phyloP scores from a whole-genome alignment of 768 basidiomycete genomes.

The Fistulinella prunicolor region DNA sequence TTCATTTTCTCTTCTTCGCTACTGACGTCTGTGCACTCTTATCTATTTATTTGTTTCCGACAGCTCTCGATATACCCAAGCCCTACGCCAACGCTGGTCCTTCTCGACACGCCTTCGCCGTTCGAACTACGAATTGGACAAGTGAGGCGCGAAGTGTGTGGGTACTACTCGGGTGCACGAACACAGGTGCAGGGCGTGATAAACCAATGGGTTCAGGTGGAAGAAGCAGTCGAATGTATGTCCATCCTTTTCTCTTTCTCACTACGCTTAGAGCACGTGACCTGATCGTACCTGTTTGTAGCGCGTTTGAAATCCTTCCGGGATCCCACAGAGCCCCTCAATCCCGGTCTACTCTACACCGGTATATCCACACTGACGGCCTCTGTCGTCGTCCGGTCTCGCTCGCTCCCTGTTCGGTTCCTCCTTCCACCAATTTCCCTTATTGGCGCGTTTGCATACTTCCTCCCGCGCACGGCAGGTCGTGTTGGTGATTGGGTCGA shows the following conservation, averaged over 20 bases:
- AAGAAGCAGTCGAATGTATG: conserved; percentile 83
- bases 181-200: conserved; percentile 69
- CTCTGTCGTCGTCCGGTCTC: conserved; percentile 81
- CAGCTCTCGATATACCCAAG: conserved; percentile 85
- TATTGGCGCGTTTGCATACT: conserved; percentile 67
- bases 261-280: not conserved
- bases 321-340: conserved; percentile 76
- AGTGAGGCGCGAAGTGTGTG: conserved; percentile 58
- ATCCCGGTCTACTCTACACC: conserved; percentile 87
- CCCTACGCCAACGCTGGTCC: conserved; percentile 56
- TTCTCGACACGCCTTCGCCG: conserved; percentile 71
- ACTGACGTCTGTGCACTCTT: too few relatives aligned
- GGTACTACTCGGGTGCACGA: conserved; percentile 55
- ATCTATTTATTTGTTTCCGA: too few relatives aligned
- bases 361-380: conserved; percentile 86
- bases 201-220: conserved; percentile 81
- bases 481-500: conserved; percentile 68
- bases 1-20: too few relatives aligned
- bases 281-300: conserved; percentile 26
- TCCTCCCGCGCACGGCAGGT: conserved; percentile 78
- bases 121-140: conserved; percentile 77
- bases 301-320: conserved; percentile 82
- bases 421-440: conserved; percentile 76
- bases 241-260: conserved; percentile 10
- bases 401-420: conserved; percentile 63